These are phyloP conservation scores for Moricandia moricandioides DNA, from an alignment of 345 rosid species.

Conservation along the genomic window DNA sequence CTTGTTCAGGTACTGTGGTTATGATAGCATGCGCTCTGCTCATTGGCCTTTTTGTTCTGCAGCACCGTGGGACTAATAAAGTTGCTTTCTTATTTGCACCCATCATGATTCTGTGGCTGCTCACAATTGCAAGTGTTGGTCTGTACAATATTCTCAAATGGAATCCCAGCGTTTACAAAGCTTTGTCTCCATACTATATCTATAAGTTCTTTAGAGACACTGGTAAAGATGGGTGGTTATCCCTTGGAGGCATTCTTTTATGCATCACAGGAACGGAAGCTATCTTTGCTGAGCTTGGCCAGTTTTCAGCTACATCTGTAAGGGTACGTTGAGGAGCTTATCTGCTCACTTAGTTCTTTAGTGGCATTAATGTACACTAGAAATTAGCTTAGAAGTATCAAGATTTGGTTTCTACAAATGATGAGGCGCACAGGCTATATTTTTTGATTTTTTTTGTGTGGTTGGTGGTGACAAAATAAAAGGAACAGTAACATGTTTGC, in stretches of 20 bases:
- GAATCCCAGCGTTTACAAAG: conserved; percentile 72
- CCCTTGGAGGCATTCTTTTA: conserved; percentile 79
- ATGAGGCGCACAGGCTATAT: background rate
- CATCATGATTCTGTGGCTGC: conserved; percentile 72
- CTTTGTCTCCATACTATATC: conserved; percentile 80
- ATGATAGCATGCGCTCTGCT: conserved; percentile 58
- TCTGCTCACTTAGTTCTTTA: background rate
- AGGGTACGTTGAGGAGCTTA: conserved; percentile 88
- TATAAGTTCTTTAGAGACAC: conserved; percentile 63
- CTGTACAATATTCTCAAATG: conserved; percentile 70
- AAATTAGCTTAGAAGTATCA: background rate
- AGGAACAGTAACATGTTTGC: background rate
- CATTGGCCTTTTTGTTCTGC: conserved; percentile 87
- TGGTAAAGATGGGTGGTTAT: conserved; percentile 80
- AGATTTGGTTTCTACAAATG: no score
- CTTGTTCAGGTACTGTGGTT: conserved; percentile 62
- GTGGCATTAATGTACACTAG: background rate
- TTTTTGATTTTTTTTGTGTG: background rate
- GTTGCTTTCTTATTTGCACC: conserved; percentile 77
- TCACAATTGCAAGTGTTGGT: conserved; percentile 63
- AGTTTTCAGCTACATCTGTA: conserved; percentile 67
- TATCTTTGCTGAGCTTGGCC: conserved; percentile 76
- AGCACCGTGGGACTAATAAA: conserved; percentile 74
- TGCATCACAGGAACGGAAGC: conserved; percentile 86
- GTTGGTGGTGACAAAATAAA: background rate